Conservation (phyloP, 1,284 basidiomycete genomes). For the Lentinula novae-zelandiae region DNA sequence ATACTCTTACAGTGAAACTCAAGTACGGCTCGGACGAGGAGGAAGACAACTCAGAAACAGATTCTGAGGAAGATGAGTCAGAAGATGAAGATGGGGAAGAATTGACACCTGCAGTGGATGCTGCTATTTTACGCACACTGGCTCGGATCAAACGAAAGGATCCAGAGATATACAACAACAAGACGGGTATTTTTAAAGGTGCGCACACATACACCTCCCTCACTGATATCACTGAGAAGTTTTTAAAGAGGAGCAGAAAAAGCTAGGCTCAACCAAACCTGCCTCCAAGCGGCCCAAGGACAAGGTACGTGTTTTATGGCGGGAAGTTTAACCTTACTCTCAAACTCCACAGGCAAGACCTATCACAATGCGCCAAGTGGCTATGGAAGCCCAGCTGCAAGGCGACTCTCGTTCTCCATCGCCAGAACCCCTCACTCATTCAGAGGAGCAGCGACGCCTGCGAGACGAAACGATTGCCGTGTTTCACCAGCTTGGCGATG, state of each 20-base stretch:
- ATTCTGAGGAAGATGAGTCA: constrained; percentile 76
- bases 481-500: constrained; percentile 56
- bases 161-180: constrained; percentile 76
- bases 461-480: constrained; percentile 83
- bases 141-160: constrained; percentile 84
- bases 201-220: not conserved
- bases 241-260: constrained; percentile 60
- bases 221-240: not conserved
- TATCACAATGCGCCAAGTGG: constrained; percentile 57
- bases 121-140: constrained; percentile 90
- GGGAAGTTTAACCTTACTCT: constrained; percentile 6
- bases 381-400: constrained; percentile 52
- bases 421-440: constrained; percentile 59
- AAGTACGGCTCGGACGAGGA: constrained; percentile 79
- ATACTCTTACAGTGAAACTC: constrained; percentile 63
- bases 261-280: constrained; percentile 31
- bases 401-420: constrained; percentile 49
- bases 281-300: constrained; percentile 34
- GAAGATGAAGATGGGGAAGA: constrained; percentile 97
- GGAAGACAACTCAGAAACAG: constrained; percentile 43
- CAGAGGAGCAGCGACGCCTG: constrained; percentile 74
- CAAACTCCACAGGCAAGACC: constrained; percentile 46
- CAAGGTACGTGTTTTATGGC: constrained; percentile 40
- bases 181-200: constrained; percentile 68
- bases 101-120: constrained; percentile 92